Conservation (phyloP, 1,284 basidiomycete species). For the Sporisorium exsertum region DNA sequence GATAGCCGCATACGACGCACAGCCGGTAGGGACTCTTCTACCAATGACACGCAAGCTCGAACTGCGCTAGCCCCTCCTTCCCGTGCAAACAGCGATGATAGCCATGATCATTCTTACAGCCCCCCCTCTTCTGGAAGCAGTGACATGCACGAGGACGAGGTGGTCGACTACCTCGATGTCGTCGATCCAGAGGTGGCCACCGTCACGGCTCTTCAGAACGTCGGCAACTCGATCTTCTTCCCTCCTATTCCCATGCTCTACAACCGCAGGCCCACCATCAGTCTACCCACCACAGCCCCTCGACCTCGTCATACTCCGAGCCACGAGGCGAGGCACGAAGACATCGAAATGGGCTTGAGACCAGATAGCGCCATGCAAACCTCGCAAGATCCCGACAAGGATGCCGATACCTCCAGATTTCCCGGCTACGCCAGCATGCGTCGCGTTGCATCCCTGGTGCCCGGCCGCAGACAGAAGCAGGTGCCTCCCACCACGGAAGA, state of each 20-base stretch:
- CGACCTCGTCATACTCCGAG: constrained; percentile 20
- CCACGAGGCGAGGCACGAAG: constrained; percentile 13
- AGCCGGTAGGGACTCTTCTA: constrained; percentile 10
- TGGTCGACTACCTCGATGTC: constrained; percentile 74
- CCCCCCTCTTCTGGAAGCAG: constrained; percentile 11
- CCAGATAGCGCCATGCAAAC: not conserved
- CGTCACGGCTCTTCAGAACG: constrained; percentile 79
- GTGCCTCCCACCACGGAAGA: constrained; percentile 43
- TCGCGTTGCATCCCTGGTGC: constrained; percentile 26
- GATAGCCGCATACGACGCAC: constrained; percentile 21
- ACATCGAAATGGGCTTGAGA: constrained; percentile 40
- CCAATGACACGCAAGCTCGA: constrained; percentile 13
- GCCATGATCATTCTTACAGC: constrained; percentile 5
- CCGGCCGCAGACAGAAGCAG: constrained; percentile 27
- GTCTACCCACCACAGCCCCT: constrained; percentile 69
- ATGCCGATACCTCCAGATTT: constrained; percentile 1
- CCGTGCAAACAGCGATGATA: constrained; percentile 1
- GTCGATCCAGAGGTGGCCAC: constrained; percentile 81
- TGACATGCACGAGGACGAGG: constrained; percentile 56
- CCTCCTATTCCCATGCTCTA: constrained; percentile 77
- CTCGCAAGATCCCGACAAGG: not conserved
- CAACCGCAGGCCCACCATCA: constrained; percentile 77
- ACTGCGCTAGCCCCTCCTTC: not conserved
- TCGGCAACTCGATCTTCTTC: constrained; percentile 81
- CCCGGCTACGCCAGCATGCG: constrained; percentile 24